These are phyloP conservation scores for Dittrichia graveolens DNA, from an alignment of 129 eudicot species.

Conservation along the genomic window DNA sequence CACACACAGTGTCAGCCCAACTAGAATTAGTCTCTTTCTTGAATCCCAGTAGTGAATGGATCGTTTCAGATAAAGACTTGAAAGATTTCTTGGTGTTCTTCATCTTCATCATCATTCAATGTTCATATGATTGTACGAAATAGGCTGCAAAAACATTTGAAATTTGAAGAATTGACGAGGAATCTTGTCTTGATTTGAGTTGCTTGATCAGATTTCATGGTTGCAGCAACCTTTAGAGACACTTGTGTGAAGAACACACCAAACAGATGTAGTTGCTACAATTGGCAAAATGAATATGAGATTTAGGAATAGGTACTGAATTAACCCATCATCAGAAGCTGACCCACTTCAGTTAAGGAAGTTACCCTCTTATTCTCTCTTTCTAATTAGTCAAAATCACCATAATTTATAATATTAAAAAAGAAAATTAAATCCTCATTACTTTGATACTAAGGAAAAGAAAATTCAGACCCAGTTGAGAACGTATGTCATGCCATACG, in stretches of 20 bases:
- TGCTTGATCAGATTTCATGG: slow-evolving; percentile 26
- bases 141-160: slow-evolving; percentile 1
- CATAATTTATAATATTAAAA: not conserved
- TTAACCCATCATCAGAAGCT: slow-evolving; percentile 37
- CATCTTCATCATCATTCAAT: slow-evolving; percentile 32
- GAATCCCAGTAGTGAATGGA: slow-evolving; percentile 41
- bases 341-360: slow-evolving; percentile 41
- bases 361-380: slow-evolving; percentile 36
- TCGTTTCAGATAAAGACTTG: slow-evolving; percentile 36
- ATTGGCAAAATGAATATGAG: not conserved
- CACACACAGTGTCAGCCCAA: slow-evolving; percentile 39
- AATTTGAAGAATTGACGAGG: slow-evolving; percentile 1
- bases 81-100: slow-evolving; percentile 36
- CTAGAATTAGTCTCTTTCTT: slow-evolving; percentile 31
- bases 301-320: slow-evolving; percentile 34
- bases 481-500: not conserved
- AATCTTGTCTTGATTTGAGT: not conserved
- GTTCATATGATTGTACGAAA: slow-evolving; percentile 17
- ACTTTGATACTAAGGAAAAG: slow-evolving; percentile 30
- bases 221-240: slow-evolving; percentile 29
- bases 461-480: not conserved
- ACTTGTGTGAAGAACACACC: slow-evolving; percentile 34
- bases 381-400: slow-evolving; percentile 29
- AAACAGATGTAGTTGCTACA: slow-evolving; percentile 17
- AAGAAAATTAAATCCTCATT: not conserved